Base-by-base conservation (phyloP, 176 grass and related monocot genomes). In the Rhynchospora breviuscula region DNA sequence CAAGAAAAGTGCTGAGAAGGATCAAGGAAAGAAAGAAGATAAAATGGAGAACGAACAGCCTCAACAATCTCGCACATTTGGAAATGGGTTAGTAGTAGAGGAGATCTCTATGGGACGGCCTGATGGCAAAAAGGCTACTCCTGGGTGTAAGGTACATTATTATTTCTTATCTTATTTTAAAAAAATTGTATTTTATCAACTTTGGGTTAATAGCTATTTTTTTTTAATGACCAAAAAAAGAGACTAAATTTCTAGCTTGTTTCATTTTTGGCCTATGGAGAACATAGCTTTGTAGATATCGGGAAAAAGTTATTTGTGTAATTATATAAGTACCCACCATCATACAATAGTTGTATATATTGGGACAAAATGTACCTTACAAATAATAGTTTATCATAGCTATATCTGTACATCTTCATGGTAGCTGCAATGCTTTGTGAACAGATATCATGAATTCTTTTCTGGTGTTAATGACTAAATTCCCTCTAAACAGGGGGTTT, bases 11-110 rank as follows among this genome's bases (percentile, higher is more conserved):
- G 85, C 73, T 46, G 22, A 69, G 48, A 91, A 79, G 22, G 69
- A 83, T 43, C 67, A 82, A 6, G 62, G 85, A 56, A 89, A 78
- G 31, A 49, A 84, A 53, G 59, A 80, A 84, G 76, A 84, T 73
- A 48, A 72, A 72, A 19, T 2, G 12, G 85, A 86, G 44, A 71
- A 83, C 71, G 71, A 86, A 47, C 48, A 85, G 46, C 62, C 89
- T 69, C 79, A 65, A 1, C 90, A 89, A 89, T 80, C 83, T 14
- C 84, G 91, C 2, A 95, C 91, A 33, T 95, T 93, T 88, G 85
- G 69, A 82, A 99, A 93, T 89, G 96, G 93, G 64, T 63, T 99
- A 88, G 86, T 84, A 26, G 81, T 99, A 83, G 60, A 99, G 83
- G 85, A 90, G 78, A 76, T 96, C n/a, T 80, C 31, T 6, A 85